Base-by-base conservation (phyloP, 331 rosid species). In the Saraca asoca region DNA sequence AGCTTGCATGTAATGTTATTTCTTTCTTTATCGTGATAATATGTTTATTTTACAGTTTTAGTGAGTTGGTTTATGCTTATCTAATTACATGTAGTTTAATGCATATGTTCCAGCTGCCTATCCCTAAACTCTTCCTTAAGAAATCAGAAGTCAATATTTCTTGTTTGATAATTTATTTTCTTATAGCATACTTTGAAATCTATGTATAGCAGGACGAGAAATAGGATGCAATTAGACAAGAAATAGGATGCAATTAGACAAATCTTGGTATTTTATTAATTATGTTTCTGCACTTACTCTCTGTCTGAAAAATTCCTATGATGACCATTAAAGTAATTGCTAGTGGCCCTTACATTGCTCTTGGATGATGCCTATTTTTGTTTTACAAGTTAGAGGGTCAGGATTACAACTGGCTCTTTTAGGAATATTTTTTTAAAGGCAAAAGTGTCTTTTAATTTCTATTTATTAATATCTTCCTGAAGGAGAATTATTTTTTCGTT, bases 361-460 rank as follows among this genome's bases (percentile, higher is more conserved):
- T 46, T 48, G 59, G 76, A 37, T 15, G 55, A 46, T 0, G 31
- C 45, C 12, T 11, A 16, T 38, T 33, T 17, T 69, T 69, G 46
- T 58, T 58, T 2, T 37, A 19, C 60, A 24, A 34, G 49, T n/a
- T 12, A 39, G 7, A 6, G 19, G 19, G 43, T 31, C 13, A 51
- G 53, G 52, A 15, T 39, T 52, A 17, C 7, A 17, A 9, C 12
- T 48, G 8, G 52, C 15, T 37, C 35, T 46, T 37, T 55, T 50
- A 24, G 43, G 38, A 12, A 15, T 38, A 9, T 16, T 42, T n/a
- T n/a, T n/a, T n/a, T n/a, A n/a, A n/a, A n/a, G n/a, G n/a, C n/a
- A n/a, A n/a, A n/a, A n/a, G n/a, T n/a, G n/a, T n/a, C n/a, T n/a
- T n/a, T n/a, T n/a, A n/a, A n/a, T n/a, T n/a, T n/a, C n/a, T n/a